Evolutionary conservation across 1,139 yeast genomes (phyloP), one percentile per base, ranked within the genome.

Genomic region (Kurtzmaniella quercitrusa): DNA sequence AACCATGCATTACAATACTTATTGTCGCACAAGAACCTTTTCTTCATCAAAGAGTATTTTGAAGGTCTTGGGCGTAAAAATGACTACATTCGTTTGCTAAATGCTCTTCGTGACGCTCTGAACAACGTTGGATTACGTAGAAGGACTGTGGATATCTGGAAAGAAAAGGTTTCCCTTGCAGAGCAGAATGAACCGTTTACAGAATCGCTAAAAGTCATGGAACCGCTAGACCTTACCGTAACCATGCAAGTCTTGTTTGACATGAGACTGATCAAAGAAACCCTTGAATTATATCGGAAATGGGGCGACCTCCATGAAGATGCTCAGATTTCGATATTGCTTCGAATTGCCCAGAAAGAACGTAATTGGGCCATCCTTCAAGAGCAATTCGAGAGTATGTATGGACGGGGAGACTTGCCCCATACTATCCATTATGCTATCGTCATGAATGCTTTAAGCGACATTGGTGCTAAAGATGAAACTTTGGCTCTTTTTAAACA

Each of bases 361-460:
- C 70, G 75, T 37, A 78, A 82, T 50, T 85, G 90, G 85, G 63
- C 64, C 25, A 65, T 74, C 5, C 66, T 88, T 48, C 85, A 83
- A 56, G 54, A 64, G n/a, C 75, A 79, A 41, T 83, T 87, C 55
- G 87, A 85, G 49, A 71, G 69, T 2, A 66, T 85, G 59, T 76
- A 80, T 49, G 82, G 82, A 1, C 64, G 72, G 21, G 83, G 82
- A 1, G 67, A 76, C 37, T 60, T 77, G 19, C 86, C 90, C 0
- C 73, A 74, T 41, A 63, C 76, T 12, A 57, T 66, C 5, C 90
- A 85, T 56, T 86, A 85, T 56, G 73, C 79, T 3, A 73, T 81
- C 31, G 81, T 85, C 4, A 79, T 89, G 78, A 65, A 69, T 43
- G 81, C 89, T 0, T 65, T 87, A 48, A 81, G 88, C 0, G 56